phyloP scores from a whole-genome alignment of 768 basidiomycete species.

The Amanita jacksonii region DNA sequence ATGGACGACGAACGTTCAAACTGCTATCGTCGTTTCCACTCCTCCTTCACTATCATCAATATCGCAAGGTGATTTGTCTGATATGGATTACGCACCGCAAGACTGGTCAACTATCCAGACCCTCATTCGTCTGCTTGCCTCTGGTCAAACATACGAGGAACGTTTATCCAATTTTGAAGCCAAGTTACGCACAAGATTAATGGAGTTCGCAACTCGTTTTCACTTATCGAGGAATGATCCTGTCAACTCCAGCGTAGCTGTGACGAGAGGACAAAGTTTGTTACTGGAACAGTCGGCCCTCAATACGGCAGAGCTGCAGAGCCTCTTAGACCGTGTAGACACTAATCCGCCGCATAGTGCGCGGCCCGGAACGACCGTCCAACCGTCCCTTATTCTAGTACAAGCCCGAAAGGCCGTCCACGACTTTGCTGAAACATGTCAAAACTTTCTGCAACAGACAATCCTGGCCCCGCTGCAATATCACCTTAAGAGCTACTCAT shows the following conservation, averaged over 20 bases:
- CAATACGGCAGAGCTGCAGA: constrained; percentile 69
- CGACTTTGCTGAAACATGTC: constrained; percentile 62
- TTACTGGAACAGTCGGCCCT: constrained; percentile 78
- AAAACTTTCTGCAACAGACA: constrained; percentile 68
- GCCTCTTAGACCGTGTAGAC: constrained; percentile 46
- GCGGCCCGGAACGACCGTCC: constrained; percentile 15
- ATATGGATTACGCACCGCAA: constrained; percentile 78
- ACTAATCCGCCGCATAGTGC: constrained; percentile 24
- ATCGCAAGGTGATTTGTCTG: constrained; percentile 57
- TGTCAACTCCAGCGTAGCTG: constrained; percentile 42
- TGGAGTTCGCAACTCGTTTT: constrained; percentile 51
- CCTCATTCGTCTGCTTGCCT: constrained; percentile 74
- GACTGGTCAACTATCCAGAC: constrained; percentile 88
- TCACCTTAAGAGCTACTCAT: constrained; percentile 64
- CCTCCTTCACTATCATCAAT: constrained; percentile 17
- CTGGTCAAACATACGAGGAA: constrained; percentile 64
- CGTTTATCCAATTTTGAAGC: constrained; percentile 61
- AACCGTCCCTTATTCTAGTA: constrained; percentile 37
- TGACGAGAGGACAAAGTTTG: constrained; percentile 58
- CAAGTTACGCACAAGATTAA: constrained; percentile 50
- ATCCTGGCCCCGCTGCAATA: constrained; percentile 76
- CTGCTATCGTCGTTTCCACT: constrained; percentile 23
- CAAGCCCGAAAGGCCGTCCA: constrained; percentile 47
- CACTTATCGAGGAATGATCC: constrained; percentile 47
- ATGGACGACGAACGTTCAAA: constrained; percentile 45